Conservation (phyloP, 306 rosid species). For the Hylodesmum podocarpum region DNA sequence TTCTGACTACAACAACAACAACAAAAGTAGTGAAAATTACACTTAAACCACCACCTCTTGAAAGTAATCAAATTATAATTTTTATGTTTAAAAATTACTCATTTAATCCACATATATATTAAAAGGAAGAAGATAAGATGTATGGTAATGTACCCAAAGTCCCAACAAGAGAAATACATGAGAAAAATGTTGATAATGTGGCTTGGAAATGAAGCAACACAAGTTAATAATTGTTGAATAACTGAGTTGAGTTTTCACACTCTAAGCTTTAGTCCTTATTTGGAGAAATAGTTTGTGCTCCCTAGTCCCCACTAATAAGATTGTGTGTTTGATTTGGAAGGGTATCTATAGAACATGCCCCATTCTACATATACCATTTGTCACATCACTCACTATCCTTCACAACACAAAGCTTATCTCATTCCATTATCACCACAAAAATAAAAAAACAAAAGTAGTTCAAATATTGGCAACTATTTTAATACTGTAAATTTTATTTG, state of each 20-base stretch:
- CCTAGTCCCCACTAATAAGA: conserved; percentile 21
- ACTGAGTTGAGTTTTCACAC: conserved; percentile 2
- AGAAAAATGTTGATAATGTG: too few species aligned
- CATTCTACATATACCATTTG: conserved; percentile 38
- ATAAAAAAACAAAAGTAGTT: too few species aligned
- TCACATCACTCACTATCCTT: conserved; percentile 28
- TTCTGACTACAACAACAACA: not conserved
- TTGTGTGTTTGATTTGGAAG: conserved; percentile 46
- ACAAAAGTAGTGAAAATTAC: not conserved
- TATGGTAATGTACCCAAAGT: too few species aligned
- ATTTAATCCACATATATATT: too few species aligned
- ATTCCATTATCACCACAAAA: not conserved
- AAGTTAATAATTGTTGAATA: too few species aligned
- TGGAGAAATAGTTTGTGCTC: conserved; percentile 32
- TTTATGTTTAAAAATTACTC: too few species aligned
- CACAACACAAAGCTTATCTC: not conserved
- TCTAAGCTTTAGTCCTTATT: conserved; percentile 40
- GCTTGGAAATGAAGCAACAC: too few species aligned
- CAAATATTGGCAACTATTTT: not conserved
- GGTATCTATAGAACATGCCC: conserved; percentile 55
- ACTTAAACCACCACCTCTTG: not conserved
- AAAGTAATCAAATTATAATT: too few species aligned
- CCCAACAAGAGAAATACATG: too few species aligned
- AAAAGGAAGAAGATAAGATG: too few species aligned
- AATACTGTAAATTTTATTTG: too few species aligned